Evolutionary conservation across 1,284 basidiomycete species (phyloP).

Genomic region (Takashimella koratensis): DNA sequence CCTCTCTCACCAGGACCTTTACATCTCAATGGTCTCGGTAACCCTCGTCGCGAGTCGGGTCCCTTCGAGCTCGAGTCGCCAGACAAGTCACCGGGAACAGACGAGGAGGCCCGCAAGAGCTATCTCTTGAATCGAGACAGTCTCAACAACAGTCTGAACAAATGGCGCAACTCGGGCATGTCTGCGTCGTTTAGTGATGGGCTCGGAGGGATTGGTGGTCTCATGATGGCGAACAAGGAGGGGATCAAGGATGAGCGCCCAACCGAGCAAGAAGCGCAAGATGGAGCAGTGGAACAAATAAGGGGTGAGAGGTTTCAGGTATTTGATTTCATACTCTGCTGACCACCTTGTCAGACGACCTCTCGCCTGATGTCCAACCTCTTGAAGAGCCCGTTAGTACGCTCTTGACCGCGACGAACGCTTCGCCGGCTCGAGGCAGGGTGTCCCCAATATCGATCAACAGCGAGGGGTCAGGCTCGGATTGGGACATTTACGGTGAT

Average conservation of each 20-base stretch:
- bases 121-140: constrained; percentile 5
- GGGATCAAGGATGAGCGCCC: neutral
- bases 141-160: neutral
- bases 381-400: too few species aligned
- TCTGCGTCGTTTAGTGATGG: constrained; percentile 15
- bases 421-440: neutral
- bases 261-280: too few species aligned
- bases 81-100: neutral
- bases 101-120: constrained; percentile 4
- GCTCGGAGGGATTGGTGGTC: constrained; percentile 33
- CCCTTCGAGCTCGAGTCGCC: constrained; percentile 39
- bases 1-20: neutral
- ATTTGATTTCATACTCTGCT: too few species aligned
- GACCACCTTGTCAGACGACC: too few species aligned
- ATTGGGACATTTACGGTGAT: constrained; percentile 43
- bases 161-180: neutral
- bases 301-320: too few species aligned
- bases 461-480: constrained; percentile 1
- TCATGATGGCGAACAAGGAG: constrained; percentile 29
- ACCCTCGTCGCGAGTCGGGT: constrained; percentile 14
- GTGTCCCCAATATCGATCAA: neutral
- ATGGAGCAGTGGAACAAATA: constrained; percentile 19
- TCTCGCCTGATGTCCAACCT: too few species aligned
- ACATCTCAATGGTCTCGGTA: neutral
- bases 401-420: neutral